Conservation (phyloP, 257 asterid genomes). For the Salvia splendens region DNA sequence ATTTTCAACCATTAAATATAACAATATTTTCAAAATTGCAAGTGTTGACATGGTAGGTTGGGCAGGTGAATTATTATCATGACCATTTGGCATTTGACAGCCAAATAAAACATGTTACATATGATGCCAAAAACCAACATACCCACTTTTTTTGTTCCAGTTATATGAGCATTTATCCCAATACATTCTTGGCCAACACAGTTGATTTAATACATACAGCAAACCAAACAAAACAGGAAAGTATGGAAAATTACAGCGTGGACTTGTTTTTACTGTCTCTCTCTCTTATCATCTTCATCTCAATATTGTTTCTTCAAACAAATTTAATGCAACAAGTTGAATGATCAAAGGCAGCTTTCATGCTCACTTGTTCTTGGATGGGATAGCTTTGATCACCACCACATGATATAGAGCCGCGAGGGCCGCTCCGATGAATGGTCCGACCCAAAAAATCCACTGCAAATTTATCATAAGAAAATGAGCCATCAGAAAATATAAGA, state of each 20-base stretch:
- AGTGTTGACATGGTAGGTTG: slow-evolving; percentile 17
- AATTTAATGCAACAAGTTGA: slow-evolving; percentile 14
- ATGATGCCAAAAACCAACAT: slow-evolving; percentile 26
- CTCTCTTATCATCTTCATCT: background rate
- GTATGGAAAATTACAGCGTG: slow-evolving; percentile 17
- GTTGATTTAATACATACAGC: slow-evolving; percentile 27
- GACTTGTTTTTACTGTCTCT: background rate
- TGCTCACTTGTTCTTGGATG: slow-evolving; percentile 50
- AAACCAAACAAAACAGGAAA: slow-evolving; percentile 20
- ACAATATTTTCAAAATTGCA: background rate
- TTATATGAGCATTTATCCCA: slow-evolving; percentile 8
- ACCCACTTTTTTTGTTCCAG: slow-evolving; percentile 1
- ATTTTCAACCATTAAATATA: background rate
- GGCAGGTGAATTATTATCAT: slow-evolving; percentile 26
- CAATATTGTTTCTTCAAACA: background rate
- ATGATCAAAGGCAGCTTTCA: slow-evolving; percentile 2
- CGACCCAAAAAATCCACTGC: slow-evolving; percentile 76
- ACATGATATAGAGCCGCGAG: slow-evolving; percentile 58
- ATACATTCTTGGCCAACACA: slow-evolving; percentile 28
- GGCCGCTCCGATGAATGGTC: slow-evolving; percentile 66
- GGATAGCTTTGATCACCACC: slow-evolving; percentile 62
- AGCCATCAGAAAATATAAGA: background rate
- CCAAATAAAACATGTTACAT: slow-evolving; percentile 31
- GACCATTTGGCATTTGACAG: slow-evolving; percentile 32
- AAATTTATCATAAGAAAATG: background rate